Percentiles rank a stretch among this genome's conserved stretches.
phyloP scores from a whole-genome alignment of 140 eudicot genomes.

The Bidens hawaiensis region DNA sequence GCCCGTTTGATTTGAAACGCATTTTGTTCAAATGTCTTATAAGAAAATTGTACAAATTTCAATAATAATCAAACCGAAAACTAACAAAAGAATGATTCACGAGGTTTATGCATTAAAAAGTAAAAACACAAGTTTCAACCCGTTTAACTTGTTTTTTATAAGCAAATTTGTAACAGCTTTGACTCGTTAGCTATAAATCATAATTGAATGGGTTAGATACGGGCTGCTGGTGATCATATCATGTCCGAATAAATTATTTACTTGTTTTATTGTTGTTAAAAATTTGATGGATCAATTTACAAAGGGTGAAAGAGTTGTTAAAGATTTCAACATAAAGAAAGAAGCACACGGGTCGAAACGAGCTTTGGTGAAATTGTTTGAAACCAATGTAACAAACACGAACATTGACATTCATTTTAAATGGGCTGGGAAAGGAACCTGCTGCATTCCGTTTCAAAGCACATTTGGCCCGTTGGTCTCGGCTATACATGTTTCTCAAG shows the following conservation, averaged over 20 bases:
- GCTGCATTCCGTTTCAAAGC: constrained; percentile 73
- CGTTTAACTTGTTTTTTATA: background rate
- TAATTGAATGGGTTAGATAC: background rate
- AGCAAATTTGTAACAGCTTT: background rate
- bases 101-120: no score
- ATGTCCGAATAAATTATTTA: background rate
- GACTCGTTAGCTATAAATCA: background rate
- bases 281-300: background rate
- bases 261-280: background rate
- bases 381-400: constrained; percentile 52
- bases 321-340: constrained; percentile 51
- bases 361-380: constrained; percentile 42
- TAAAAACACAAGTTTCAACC: no score
- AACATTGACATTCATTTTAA: constrained; percentile 57
- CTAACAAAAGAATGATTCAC: no score
- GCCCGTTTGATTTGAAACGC: background rate
- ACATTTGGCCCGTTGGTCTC: constrained; percentile 69
- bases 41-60: no score
- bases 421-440: constrained; percentile 85
- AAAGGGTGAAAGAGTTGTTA: constrained; percentile 60
- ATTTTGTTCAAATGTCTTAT: no score
- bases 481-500: constrained; percentile 60
- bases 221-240: background rate
- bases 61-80: no score
- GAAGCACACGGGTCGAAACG: constrained; percentile 56